Evolutionary conservation across 2,329 filamentous ascomycete genomes (phyloP).

Genomic region (Myriosclerotinia curreyana): DNA sequence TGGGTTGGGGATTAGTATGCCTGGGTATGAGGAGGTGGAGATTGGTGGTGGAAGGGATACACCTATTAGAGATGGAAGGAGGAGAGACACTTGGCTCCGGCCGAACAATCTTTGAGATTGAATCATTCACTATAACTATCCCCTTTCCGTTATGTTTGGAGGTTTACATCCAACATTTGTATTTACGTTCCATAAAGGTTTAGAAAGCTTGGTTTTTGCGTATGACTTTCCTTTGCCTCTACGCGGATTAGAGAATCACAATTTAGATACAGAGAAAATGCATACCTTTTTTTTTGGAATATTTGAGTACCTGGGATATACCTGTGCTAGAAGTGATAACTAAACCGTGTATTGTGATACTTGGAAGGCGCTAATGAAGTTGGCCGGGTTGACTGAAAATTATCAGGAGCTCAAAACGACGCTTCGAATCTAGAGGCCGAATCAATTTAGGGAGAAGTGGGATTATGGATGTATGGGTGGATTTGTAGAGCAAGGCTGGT

Average conservation of each 20-base stretch:
- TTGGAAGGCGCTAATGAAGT: too few species aligned
- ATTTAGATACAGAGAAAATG: background rate
- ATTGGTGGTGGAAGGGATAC: background rate
- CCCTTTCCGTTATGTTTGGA: background rate
- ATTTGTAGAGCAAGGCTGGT: too few species aligned
- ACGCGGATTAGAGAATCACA: background rate
- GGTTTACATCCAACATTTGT: background rate
- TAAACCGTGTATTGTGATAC: too few species aligned
- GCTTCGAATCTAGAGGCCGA: too few species aligned
- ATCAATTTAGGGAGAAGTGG: too few species aligned
- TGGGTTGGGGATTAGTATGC: background rate
- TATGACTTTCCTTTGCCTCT: background rate
- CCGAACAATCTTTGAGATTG: background rate
- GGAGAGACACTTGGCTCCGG: slow-evolving; percentile 10
- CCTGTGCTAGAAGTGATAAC: too few species aligned
- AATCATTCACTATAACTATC: background rate
- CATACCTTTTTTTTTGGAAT: background rate
- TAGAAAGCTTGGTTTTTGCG: background rate
- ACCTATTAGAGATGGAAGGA: slow-evolving; percentile 5
- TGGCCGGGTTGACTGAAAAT: too few species aligned
- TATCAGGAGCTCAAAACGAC: too few species aligned
- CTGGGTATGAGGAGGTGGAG: background rate
- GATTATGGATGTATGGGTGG: too few species aligned
- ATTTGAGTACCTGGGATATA: background rate
- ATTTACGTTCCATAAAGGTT: background rate